These are phyloP conservation scores for Calocybe gambosa DNA, from an alignment of 1,284 basidiomycete species.

Conservation along the genomic window DNA sequence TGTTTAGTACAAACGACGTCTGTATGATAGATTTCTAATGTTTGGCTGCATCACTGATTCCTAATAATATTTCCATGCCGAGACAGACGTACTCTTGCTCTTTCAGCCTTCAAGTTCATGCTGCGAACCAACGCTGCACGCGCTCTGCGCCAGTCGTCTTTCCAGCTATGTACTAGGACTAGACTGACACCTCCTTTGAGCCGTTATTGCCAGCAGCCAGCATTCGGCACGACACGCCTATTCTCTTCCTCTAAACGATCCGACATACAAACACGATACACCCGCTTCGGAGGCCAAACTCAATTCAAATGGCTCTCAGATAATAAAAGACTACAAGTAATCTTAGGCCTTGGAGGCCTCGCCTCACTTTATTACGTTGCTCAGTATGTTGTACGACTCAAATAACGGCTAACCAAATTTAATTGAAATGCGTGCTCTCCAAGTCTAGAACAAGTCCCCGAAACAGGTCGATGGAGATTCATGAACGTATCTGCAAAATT, in stretches of 20 bases:
- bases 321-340: not conserved
- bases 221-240: not conserved
- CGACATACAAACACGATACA: not conserved
- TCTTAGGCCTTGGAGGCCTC: not conserved
- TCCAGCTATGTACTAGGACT: too few relatives aligned
- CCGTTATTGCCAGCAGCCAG: not conserved
- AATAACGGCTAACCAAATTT: not conserved
- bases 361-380: not conserved
- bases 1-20: too few relatives aligned
- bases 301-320: not conserved
- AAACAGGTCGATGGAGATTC: slow-evolving; percentile 3
- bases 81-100: too few relatives aligned
- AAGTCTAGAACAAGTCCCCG: slow-evolving; percentile 1
- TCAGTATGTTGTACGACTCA: not conserved
- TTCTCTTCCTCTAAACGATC: not conserved
- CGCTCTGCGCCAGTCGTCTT: too few relatives aligned
- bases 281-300: not conserved
- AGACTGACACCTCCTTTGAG: too few relatives aligned
- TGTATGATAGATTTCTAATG: too few relatives aligned
- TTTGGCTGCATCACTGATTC: too few relatives aligned
- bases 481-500: slow-evolving; percentile 1
- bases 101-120: too few relatives aligned
- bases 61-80: too few relatives aligned
- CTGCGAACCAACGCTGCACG: too few relatives aligned
- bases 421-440: not conserved